phyloP scores from a whole-genome alignment of 768 basidiomycete genomes.

The Phanerochaete carnosa region DNA sequence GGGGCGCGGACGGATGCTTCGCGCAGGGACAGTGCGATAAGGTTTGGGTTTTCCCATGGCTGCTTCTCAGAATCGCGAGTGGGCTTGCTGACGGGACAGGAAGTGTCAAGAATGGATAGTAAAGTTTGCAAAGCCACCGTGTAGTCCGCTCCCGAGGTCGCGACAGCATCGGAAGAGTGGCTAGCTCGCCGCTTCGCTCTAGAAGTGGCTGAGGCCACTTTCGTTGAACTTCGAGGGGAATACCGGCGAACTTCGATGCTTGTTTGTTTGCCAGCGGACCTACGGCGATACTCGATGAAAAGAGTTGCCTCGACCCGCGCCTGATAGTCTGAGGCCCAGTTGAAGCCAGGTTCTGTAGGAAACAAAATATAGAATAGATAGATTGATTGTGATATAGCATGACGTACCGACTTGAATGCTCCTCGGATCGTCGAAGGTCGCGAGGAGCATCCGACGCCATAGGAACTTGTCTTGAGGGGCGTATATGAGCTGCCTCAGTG shows the following conservation, averaged over 20 bases:
- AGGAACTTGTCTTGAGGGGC: slow-evolving; percentile 27
- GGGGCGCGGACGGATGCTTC: background rate
- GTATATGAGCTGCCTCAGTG: slow-evolving; percentile 29
- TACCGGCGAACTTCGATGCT: background rate
- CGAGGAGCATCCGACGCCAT: slow-evolving; percentile 35
- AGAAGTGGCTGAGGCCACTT: background rate
- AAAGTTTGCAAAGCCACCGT: slow-evolving; percentile 26
- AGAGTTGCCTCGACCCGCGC: slow-evolving; percentile 1
- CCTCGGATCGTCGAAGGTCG: slow-evolving; percentile 33
- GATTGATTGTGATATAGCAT: background rate
- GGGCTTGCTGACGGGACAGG: slow-evolving; percentile 21
- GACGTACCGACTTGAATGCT: background rate
- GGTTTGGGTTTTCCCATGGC: background rate
- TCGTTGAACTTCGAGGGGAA: slow-evolving; percentile 3
- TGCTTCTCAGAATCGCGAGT: background rate
- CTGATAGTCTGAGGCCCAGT: slow-evolving; percentile 12
- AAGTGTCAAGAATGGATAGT: slow-evolving; percentile 32
- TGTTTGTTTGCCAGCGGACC: background rate
- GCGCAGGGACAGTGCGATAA: background rate
- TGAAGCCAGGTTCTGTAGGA: background rate
- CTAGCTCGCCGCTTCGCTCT: background rate
- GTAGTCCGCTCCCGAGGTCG: background rate
- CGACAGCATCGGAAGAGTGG: background rate
- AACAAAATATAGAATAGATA: background rate
- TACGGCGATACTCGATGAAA: background rate